Evolutionary conservation across 805 yeast genomes (phyloP), one percentile per base, ranked within the genome.

Genomic region (Jamesozyma rosinii): DNA sequence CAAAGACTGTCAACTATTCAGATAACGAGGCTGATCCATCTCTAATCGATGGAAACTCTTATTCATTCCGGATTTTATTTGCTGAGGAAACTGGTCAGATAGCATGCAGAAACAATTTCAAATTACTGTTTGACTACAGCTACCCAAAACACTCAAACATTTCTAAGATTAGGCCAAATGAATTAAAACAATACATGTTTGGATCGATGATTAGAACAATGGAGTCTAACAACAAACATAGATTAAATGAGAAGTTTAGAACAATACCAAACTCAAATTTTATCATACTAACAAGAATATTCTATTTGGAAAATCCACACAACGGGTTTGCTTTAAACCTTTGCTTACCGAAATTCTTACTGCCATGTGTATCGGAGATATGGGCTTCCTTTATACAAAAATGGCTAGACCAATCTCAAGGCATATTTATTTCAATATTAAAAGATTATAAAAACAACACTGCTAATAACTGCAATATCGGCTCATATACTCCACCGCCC

Each of bases 1-100:
- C 59, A 5, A 58, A 46, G 22, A 45, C 31, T n/a, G 26, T 37
- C 3, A 35, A 35, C 14, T 24, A 17, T 3, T 6, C 29, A 8
- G 27, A 37, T 4, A 30, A 29, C n/a, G 19, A 35, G 14, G 24
- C 21, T n/a, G 24, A 35, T 21, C 22, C 43, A 14, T 17, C 35
- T 8, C 17, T 13, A 6, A 26, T 35, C 2, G 36, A 42, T 34
- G 38, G 39, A 15, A 34, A 44, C 2, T 26, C 48, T 9, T 47
- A 52, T 38, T 54, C 53, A 3, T 67, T 60, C 42, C 52, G 71
- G 37, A 41, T 68, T 14, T 20, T 68, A 2, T 49, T 68, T 2
- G 61, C 66, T 1, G 66, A 65, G 41, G 71, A 66, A 40, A 61
- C 65, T 4, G 69, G 68, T 3, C 65, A 61, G 29, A 49, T 64